Evolutionary conservation across 768 basidiomycete species (phyloP), one percentile per base, ranked within the genome.

Genomic region (Gloeostereum incarnatum): DNA sequence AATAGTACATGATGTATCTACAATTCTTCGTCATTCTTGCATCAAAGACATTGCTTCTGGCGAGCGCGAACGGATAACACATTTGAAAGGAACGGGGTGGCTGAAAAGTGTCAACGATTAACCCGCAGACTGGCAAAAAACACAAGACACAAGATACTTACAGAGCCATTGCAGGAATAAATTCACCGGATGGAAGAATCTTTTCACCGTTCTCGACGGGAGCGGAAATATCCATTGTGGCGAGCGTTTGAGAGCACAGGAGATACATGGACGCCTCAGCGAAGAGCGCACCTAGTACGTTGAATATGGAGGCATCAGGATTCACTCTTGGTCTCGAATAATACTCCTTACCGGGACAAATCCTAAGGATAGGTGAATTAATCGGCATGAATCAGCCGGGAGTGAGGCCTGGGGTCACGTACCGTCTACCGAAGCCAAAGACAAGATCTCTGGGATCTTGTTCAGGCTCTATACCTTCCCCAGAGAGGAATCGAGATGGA

Each of bases 401-500:
- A 14, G 29, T 19, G n/a, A n/a, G n/a, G n/a, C 2, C 7, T 6
- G 1, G 31, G 8, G n/a, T 13, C 21, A 6, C 47, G 21, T 33
- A 45, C 44, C 53, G 43, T 4, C 52, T 30, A 11, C 57, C 59
- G 32, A 52, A 60, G 1, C 59, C 59, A 34, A 60, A 60, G 5
- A 49, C 50, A 3, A 49, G 39, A 16, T 44, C 44, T 11, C 26
- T 35, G 13, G 51, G 53, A 20, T 48, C 41, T 20, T 49, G 42
- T 40, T 48, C 41, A 24, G 48, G 34, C 36, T 36, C 6, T 40
- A 38, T 5, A 39, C 48, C 42, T 16, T 22, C n/a, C 11, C 45
- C 40, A 17, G 49, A 48, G 24, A 55, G 35, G 35, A 56, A 62
- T 10, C 61, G 54, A 9, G 60, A 58, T 1, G 61, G 61, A 27